phyloP scores from a whole-genome alignment of 2,329 filamentous ascomycete species.

The Parasarocladium wereldwijsianum region DNA sequence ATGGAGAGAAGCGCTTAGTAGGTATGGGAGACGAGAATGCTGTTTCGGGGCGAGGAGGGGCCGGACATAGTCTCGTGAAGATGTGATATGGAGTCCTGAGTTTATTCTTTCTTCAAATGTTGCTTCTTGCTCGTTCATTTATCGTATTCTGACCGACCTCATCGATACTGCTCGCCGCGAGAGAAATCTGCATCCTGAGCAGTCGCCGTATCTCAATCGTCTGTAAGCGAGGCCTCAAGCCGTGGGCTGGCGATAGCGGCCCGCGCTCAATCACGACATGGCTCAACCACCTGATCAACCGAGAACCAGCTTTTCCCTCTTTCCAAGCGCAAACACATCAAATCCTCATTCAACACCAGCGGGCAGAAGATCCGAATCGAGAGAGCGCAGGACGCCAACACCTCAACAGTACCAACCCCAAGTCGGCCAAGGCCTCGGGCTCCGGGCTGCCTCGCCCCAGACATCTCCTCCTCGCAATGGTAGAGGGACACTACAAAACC shows the following conservation, averaged over 20 bases:
- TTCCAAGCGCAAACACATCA: slow-evolving; percentile 33
- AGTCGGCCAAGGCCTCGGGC: slow-evolving; percentile 10
- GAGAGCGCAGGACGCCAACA: slow-evolving; percentile 20
- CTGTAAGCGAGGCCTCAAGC: too few species aligned
- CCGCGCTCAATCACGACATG: too few species aligned
- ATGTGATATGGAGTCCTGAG: too few species aligned
- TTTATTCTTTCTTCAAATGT: too few species aligned
- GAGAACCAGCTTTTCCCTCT: slow-evolving; percentile 39
- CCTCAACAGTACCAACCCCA: slow-evolving; percentile 14
- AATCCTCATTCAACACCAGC: slow-evolving; percentile 12
- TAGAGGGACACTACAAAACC: background rate
- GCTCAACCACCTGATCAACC: slow-evolving; percentile 14
- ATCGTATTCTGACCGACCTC: too few species aligned
- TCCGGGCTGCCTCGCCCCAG: slow-evolving; percentile 8
- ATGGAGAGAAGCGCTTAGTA: too few species aligned
- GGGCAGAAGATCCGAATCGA: slow-evolving; percentile 23
- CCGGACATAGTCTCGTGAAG: too few species aligned
- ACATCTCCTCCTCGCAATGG: slow-evolving; percentile 10
- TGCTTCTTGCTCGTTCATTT: too few species aligned
- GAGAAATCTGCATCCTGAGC: too few species aligned
- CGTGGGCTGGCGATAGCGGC: too few species aligned
- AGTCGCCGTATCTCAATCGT: too few species aligned
- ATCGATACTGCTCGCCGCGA: too few species aligned
- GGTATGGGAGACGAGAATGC: background rate
- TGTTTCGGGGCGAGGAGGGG: background rate